These are phyloP conservation scores for Termitomyces sp. DNA, from an alignment of 768 basidiomycete species.

Conservation along the genomic window DNA sequence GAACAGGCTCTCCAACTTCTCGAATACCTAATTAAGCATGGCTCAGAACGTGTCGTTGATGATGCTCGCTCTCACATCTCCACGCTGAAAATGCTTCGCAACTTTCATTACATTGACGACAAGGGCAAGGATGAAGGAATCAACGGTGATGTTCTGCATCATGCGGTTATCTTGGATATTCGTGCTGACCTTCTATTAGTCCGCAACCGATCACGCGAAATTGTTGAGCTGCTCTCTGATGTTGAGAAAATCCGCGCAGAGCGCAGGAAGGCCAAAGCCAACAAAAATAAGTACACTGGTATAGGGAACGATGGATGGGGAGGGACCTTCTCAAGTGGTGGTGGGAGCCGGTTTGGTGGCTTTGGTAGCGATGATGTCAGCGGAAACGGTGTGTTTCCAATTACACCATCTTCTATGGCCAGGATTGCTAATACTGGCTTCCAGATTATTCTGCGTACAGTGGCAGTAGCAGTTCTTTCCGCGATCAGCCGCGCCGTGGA, in stretches of 20 bases:
- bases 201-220: slow-evolving; percentile 87
- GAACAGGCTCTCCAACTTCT: slow-evolving; percentile 81
- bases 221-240: slow-evolving; percentile 88
- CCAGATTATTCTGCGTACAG: slow-evolving; percentile 14
- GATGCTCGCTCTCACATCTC: slow-evolving; percentile 93
- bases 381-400: slow-evolving; percentile 10
- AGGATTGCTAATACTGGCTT: background rate
- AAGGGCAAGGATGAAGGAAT: slow-evolving; percentile 98
- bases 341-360: slow-evolving; percentile 46
- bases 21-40: slow-evolving; percentile 95
- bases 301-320: slow-evolving; percentile 76
- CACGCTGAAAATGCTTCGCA: slow-evolving; percentile 95
- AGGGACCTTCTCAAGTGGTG: slow-evolving; percentile 43
- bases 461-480: slow-evolving; percentile 41
- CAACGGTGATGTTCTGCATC: slow-evolving; percentile 53
- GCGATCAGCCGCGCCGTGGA: slow-evolving; percentile 51
- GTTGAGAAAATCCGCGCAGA: slow-evolving; percentile 87
- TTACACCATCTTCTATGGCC: background rate
- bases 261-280: slow-evolving; percentile 87
- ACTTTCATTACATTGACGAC: slow-evolving; percentile 98
- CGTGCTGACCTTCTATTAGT: slow-evolving; percentile 44
- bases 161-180: background rate
- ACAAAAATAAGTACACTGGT: slow-evolving; percentile 86
- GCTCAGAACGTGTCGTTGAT: slow-evolving; percentile 95
- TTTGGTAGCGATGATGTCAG: slow-evolving; percentile 32